Percentiles rank a stretch among this genome's conserved stretches.
Conservation (phyloP, 2,329 filamentous ascomycete genomes). For the Ophiostoma piceae region DNA sequence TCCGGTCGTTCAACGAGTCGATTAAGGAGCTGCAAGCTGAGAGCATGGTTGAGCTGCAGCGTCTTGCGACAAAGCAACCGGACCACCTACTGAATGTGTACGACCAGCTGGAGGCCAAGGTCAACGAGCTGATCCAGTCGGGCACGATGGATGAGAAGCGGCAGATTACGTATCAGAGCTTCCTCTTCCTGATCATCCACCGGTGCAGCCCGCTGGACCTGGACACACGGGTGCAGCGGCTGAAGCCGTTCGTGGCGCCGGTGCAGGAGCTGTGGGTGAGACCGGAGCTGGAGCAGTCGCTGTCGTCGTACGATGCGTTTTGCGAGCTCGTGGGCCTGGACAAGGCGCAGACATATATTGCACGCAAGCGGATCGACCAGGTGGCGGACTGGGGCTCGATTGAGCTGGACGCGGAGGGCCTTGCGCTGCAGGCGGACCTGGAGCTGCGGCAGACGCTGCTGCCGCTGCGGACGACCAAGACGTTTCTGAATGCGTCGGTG, state of each 20-base stretch:
- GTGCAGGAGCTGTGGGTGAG: conserved; percentile 76
- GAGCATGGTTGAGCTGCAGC: conserved; percentile 80
- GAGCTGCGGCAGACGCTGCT: conserved; percentile 69
- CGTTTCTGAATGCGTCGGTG: conserved; percentile 84
- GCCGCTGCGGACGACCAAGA: conserved; percentile 82
- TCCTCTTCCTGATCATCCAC: conserved; percentile 91
- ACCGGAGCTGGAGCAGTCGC: conserved; percentile 58
- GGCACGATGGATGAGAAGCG: conserved; percentile 74
- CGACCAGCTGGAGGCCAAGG: conserved; percentile 74
- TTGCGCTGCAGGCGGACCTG: conserved; percentile 70
- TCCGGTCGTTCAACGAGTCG: conserved; percentile 73
- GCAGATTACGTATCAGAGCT: conserved; percentile 78
- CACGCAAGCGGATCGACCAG: conserved; percentile 60
- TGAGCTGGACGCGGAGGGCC: conserved; percentile 71
- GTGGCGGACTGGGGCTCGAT: conserved; percentile 78
- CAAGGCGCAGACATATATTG: conserved; percentile 74
- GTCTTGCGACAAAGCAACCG: conserved; percentile 83
- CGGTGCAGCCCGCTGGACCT: conserved; percentile 71
- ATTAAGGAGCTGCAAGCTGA: conserved; percentile 83
- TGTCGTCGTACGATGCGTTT: conserved; percentile 74
- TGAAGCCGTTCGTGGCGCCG: conserved; percentile 75
- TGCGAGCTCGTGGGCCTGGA: conserved; percentile 73
- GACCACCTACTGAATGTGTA: conserved; percentile 86
- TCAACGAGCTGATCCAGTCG: conserved; percentile 71
- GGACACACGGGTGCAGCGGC: conserved; percentile 62